A percentile compares a stretch with the other conserved stretches of the same genome.
These are phyloP conservation scores for Closterium sp. DNA, from an alignment of 139 green algal genomes.

Conservation along the genomic window DNA sequence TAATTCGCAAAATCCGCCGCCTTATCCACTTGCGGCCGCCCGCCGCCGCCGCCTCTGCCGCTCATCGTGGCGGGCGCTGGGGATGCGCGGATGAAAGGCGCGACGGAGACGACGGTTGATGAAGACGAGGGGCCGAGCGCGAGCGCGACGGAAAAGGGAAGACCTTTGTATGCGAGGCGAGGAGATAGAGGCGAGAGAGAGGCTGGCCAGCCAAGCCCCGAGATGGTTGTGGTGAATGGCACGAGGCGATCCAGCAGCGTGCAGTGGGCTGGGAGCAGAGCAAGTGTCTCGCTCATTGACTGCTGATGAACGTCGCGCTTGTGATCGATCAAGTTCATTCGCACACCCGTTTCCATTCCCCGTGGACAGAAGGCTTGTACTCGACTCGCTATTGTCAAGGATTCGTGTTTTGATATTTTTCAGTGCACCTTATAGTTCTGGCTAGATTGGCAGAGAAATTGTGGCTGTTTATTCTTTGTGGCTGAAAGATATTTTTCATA, in stretches of 20 bases:
- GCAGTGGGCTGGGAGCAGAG: too few species aligned
- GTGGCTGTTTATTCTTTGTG: neutral
- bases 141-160: neutral
- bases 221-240: too few species aligned
- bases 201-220: too few species aligned
- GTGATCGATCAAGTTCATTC: too few species aligned
- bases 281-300: too few species aligned
- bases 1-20: constrained; percentile 92
- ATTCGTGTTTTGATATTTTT: neutral
- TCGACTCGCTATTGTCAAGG: neutral
- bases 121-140: neutral
- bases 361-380: neutral
- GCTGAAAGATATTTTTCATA: neutral
- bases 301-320: too few species aligned
- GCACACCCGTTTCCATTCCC: too few species aligned
- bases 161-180: neutral
- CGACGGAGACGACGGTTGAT: neutral
- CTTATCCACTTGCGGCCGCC: constrained; percentile 35
- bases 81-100: neutral
- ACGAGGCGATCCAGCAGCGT: too few species aligned
- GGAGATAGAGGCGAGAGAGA: neutral
- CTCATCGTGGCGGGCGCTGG: neutral
- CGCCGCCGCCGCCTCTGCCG: neutral
- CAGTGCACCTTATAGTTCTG: neutral
- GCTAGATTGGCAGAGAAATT: too few species aligned